Percentiles rank a stretch among this genome's conserved stretches.
Conservation (phyloP, 805 yeast species). For the Suhomyces prunicola region DNA sequence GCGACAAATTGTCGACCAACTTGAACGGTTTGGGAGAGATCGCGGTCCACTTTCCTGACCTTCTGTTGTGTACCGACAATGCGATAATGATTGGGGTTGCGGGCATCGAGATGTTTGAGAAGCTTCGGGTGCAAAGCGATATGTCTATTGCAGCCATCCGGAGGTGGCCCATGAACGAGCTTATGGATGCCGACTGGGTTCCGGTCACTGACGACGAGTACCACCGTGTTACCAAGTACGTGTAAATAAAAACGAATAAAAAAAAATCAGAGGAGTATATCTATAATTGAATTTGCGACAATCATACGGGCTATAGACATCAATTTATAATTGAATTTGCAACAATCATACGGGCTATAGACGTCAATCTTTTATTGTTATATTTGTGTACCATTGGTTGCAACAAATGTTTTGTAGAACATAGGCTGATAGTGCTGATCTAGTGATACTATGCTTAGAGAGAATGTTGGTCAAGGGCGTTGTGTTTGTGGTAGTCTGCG, state of each 20-base stretch:
- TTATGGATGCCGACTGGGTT: slow-evolving; percentile 49
- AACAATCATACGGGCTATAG: no score
- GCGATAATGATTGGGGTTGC: slow-evolving; percentile 98
- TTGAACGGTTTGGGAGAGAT: slow-evolving; percentile 20
- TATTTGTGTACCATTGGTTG: no score
- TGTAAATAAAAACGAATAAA: no score
- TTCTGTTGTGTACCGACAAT: slow-evolving; percentile 83
- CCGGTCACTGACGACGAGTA: slow-evolving; percentile 18
- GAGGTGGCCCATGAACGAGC: slow-evolving; percentile 75
- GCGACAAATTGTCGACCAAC: slow-evolving; percentile 45
- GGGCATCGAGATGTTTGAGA: slow-evolving; percentile 81
- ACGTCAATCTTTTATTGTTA: no score
- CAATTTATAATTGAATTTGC: no score
- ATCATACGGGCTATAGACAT: no score
- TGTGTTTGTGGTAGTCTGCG: no score
- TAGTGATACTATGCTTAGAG: no score
- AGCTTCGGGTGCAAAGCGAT: slow-evolving; percentile 44
- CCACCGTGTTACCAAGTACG: slow-evolving; percentile 7
- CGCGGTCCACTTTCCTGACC: slow-evolving; percentile 64
- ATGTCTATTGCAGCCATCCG: slow-evolving; percentile 61
- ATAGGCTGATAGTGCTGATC: no score
- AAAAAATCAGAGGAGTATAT: background rate
- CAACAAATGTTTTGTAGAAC: no score
- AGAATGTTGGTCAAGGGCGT: no score
- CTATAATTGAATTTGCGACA: no score